Conservation (phyloP, 129 eudicot genomes). For the Ambrosia trifida region DNA sequence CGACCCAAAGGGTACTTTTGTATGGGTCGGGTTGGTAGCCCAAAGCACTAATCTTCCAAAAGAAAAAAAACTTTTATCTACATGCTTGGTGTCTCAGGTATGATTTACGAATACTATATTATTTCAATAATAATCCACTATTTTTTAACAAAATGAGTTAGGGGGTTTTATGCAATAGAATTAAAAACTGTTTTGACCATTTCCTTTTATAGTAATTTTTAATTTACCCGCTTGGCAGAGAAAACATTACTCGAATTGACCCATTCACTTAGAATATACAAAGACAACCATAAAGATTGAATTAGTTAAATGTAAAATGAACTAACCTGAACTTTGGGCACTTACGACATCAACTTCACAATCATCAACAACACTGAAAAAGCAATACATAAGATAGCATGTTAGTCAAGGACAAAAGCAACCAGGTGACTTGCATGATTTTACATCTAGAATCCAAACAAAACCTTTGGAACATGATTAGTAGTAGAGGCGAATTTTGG, state of each 20-base stretch:
- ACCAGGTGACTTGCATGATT: not conserved
- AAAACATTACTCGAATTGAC: not conserved
- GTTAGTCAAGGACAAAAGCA: conserved; percentile 6
- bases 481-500: not conserved
- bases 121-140: not conserved
- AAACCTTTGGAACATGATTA: not conserved
- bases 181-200: not conserved
- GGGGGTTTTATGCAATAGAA: not conserved
- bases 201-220: too few relatives aligned
- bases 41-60: too few relatives aligned
- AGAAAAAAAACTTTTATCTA: too few relatives aligned
- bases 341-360: conserved; percentile 37
- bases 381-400: conserved; percentile 14
- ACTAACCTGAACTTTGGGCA: conserved; percentile 57
- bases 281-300: not conserved
- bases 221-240: not conserved
- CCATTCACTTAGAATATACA: not conserved
- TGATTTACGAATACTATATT: too few relatives aligned
- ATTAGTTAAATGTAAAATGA: conserved; percentile 5
- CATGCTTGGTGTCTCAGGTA: too few relatives aligned
- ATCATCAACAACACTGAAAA: conserved; percentile 89
- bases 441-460: conserved; percentile 8
- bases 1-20: too few relatives aligned
- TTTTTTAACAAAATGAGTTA: not conserved
- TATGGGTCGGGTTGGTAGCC: too few relatives aligned